These are phyloP conservation scores for Penicillium sp. DNA, from an alignment of 2,329 filamentous ascomycete genomes.

Conservation along the genomic window DNA sequence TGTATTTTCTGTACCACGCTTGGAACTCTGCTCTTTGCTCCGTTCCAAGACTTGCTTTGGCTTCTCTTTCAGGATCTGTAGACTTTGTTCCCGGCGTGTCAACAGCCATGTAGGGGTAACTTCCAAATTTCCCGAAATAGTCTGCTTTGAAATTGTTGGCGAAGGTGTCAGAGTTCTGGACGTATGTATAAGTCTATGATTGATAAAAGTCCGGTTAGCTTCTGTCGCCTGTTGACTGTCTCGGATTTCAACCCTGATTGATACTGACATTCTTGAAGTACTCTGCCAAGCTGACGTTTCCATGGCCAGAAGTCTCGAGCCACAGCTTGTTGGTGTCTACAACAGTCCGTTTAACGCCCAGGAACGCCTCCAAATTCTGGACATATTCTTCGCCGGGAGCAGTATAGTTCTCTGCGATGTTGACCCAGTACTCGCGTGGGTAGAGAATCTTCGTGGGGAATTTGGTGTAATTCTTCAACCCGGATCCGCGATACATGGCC, in stretches of 20 bases:
- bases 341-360: background rate
- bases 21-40: background rate
- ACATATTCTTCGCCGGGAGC: background rate
- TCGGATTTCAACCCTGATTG: background rate
- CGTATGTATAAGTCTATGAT: background rate
- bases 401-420: background rate
- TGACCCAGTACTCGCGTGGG: background rate
- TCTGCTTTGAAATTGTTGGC: background rate
- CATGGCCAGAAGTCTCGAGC: background rate
- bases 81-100: background rate
- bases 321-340: background rate
- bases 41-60: background rate
- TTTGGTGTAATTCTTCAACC: constrained; percentile 32
- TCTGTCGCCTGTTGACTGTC: too few relatives aligned
- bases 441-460: constrained; percentile 29
- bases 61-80: background rate
- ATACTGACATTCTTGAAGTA: background rate
- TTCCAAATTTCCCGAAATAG: background rate
- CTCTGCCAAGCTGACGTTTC: background rate
- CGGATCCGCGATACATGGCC: constrained; percentile 45
- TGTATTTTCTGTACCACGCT: background rate
- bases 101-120: background rate
- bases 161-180: background rate
- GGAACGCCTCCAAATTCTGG: background rate
- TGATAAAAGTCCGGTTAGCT: background rate